Percentiles rank a stretch among this genome's conserved stretches.
These are phyloP conservation scores for Adansonia rubrostipa DNA, from an alignment of 441 rosid species.

Conservation along the genomic window DNA sequence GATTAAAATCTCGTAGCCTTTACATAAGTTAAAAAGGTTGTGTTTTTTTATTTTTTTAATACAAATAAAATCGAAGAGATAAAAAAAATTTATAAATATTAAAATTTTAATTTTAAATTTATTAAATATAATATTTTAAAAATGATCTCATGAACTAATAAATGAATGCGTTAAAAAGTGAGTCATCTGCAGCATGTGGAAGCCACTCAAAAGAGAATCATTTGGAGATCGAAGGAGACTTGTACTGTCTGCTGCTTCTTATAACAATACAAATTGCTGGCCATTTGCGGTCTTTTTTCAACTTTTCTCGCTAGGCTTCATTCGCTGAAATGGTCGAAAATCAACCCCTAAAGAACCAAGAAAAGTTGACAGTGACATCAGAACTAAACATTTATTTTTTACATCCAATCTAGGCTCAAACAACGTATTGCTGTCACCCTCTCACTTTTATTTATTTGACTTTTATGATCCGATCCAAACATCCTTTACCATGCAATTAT, in stretches of 20 bases:
- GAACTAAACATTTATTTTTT: constrained; percentile 7
- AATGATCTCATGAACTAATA: no score
- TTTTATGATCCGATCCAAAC: not conserved
- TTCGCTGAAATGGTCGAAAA: not conserved
- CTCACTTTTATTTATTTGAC: constrained; percentile 3
- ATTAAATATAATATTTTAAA: no score
- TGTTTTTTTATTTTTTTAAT: no score
- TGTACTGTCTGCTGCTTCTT: not conserved
- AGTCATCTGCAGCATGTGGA: not conserved
- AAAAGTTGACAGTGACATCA: constrained; percentile 6
- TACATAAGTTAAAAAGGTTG: not conserved
- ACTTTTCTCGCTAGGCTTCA: no score
- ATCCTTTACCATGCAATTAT: not conserved
- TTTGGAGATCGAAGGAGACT: not conserved
- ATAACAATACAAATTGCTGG: not conserved
- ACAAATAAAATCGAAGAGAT: no score
- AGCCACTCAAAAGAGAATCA: not conserved
- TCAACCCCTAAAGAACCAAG: not conserved
- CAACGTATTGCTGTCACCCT: constrained; percentile 4
- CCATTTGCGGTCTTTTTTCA: not conserved
- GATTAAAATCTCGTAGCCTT: not conserved
- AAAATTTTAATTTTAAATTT: no score
- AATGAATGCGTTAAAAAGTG: not conserved
- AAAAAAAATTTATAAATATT: no score
- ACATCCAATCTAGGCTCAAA: not conserved